phyloP scores from a whole-genome alignment of 1,284 basidiomycete species.

The Pseudozyma hubeiensis region DNA sequence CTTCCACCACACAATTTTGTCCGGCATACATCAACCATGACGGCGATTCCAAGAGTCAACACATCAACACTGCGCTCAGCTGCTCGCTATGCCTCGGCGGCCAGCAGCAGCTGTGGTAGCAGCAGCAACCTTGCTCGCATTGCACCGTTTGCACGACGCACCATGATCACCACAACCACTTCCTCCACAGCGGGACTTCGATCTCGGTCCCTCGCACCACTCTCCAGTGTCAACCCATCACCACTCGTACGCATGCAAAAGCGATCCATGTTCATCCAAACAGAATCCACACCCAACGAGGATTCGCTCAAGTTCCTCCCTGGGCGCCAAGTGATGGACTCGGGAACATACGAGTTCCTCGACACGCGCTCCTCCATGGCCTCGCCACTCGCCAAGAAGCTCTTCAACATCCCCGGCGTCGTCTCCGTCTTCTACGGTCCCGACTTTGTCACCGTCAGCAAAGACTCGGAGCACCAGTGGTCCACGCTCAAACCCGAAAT shows the following conservation, averaged over 20 bases:
- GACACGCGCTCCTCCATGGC: constrained; percentile 74
- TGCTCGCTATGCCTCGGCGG: constrained; percentile 7
- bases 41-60: constrained; percentile 20
- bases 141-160: constrained; percentile 9
- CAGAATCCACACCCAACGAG: constrained; percentile 95
- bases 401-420: constrained; percentile 93
- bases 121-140: constrained; percentile 5
- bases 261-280: constrained; percentile 70
- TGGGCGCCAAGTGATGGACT: constrained; percentile 85
- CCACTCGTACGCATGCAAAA: constrained; percentile 17
- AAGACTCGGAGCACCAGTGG: constrained; percentile 88
- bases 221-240: not conserved
- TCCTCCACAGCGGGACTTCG: not conserved
- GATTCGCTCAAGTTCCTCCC: constrained; percentile 99
- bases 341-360: constrained; percentile 88
- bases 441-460: constrained; percentile 96
- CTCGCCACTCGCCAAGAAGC: constrained; percentile 89
- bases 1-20: not conserved
- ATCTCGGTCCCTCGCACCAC: not conserved
- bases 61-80: constrained; percentile 20
- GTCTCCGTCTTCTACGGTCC: constrained; percentile 92
- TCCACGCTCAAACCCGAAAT: constrained; percentile 95
- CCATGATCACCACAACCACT: constrained; percentile 16
- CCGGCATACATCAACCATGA: constrained; percentile 12
- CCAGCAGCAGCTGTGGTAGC: constrained; percentile 11